Evolutionary conservation across 2,329 filamentous ascomycete species (phyloP).

Genomic region (Biscogniauxia marginata): DNA sequence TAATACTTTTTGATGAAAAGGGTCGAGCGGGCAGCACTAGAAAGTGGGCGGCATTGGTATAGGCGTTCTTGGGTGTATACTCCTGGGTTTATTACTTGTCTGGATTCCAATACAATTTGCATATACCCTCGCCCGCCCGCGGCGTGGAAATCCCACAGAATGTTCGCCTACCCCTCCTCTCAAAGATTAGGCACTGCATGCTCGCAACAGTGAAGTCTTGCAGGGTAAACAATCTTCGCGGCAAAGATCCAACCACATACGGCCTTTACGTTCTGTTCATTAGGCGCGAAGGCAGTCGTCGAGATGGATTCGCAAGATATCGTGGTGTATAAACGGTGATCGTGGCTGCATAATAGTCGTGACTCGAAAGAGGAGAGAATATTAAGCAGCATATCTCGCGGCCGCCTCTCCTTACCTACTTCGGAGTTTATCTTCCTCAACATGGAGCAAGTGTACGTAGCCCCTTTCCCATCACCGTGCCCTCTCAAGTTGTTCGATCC

Average conservation of each 20-base stretch:
- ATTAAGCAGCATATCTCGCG: not conserved
- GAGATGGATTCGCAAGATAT: not conserved
- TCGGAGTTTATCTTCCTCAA: not conserved
- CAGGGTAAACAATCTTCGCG: too few relatives aligned
- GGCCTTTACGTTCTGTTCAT: not conserved
- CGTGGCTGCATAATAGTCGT: not conserved
- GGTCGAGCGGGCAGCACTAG: conserved; percentile 9
- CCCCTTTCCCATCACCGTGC: conserved; percentile 9
- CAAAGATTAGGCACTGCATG: too few relatives aligned
- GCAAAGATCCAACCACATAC: not conserved
- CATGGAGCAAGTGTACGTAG: not conserved
- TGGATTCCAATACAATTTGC: not conserved
- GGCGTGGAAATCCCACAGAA: not conserved
- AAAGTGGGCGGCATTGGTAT: conserved; percentile 24
- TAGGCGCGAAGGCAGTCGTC: not conserved
- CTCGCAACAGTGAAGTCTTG: too few relatives aligned
- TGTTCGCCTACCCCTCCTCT: too few relatives aligned
- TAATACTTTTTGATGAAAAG: conserved; percentile 15
- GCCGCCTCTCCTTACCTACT: not conserved
- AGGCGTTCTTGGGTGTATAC: conserved; percentile 25
- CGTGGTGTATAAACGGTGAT: not conserved
- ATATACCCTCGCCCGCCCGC: not conserved
- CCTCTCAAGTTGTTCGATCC: conserved; percentile 31
- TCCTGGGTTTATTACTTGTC: not conserved
- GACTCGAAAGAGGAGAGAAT: not conserved